Evolutionary conservation across 331 rosid genomes (phyloP), one percentile per base, ranked within the genome.

Genomic region (Malus hybrid): DNA sequence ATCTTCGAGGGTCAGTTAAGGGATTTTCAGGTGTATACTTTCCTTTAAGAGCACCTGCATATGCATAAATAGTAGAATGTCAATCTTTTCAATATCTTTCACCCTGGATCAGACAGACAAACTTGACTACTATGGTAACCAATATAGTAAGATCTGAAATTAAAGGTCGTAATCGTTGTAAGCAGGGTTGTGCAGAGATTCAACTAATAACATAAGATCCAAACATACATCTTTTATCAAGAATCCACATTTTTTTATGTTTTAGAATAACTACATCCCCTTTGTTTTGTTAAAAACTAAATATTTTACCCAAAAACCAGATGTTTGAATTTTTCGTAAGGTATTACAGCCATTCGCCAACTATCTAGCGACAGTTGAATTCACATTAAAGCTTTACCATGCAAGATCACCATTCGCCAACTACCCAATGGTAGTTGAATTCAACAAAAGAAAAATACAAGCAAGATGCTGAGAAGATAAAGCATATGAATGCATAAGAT

Each of bases 1-100:
- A 76, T 5, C 95, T 71, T 76, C 96, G 87, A 72, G 99, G 99
- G 55, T 97, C 96, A 5, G 78, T 75, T 48, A 97, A 97, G 12
- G 93, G 93, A 63, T 90, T 92, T 69, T 71, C 83, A 11, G 96
- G 92, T 60, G 86, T 83, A 77, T 26, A 48, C 19, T 28, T 13
- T 55, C 24, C 97, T 0, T 96, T 88, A 7, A 94, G 91, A 82
- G 68, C 84, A 74, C 99, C 99, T 91, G 87, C 77, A 66, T 44
- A 66, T 55, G 68, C 52, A 71, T 55, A 34, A 53, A 69, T 66
- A 28, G 26, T 30, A 73, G 36, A 75, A 58, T 28, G 20, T 53
- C 70, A 74, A 39, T 18, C 20, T 68, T 24, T 57, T 12, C 48
- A 28, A 20, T 34, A 10, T 7, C 33, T 53, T 30, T 52, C 28